Evolutionary conservation across 441 rosid genomes (phyloP), one percentile per base, ranked within the genome.

Genomic region (Croton laevigatus): DNA sequence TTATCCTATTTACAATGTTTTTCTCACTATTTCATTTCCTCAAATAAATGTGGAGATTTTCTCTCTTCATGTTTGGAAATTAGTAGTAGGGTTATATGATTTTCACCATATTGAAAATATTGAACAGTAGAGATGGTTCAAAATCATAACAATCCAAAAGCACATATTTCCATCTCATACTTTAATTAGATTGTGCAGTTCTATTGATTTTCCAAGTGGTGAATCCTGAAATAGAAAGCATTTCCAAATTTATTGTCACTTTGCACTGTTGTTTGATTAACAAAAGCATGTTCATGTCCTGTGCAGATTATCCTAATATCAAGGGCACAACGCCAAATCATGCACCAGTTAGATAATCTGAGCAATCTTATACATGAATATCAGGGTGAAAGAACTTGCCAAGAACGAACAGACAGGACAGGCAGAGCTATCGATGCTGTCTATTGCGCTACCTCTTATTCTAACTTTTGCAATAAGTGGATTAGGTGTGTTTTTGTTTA

Each of bases 311-410:
- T 83, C 68, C 70, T 81, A 27, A 71, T 91, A 57, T 88, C 83
- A 9, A 79, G 98, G 54, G 89, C 88, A 22, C 98, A 95, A 62
- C 93, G 97, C 27, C 96, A 95, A 81, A 81, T 93, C 49, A 85
- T 89, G 86, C 98, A 84, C 68, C 99, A 95, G 58, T 71, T 95
- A 66, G 95, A 89, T 83, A 91, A 80, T 67, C 80, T 95, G 69
- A 86, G 91, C 82, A 91, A 84, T 82, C 83, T 87, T 69, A 69
- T 89, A 62, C 92, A 87, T 16, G 96, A 89, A 73, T 81, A 76
- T 70, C 53, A 74, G 75, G 93, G 89, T 62, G 97, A 85, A 72
- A 90, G 82, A 85, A 66, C 87, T 54, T 87, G 84, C 32, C 85
- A 80, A 59, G 91, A 81, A 61, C 84, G 86, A 82, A 52, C 70